Evolutionary conservation across 2,329 filamentous ascomycete species (phyloP).

Genomic region (Cryphonectria naterciae): DNA sequence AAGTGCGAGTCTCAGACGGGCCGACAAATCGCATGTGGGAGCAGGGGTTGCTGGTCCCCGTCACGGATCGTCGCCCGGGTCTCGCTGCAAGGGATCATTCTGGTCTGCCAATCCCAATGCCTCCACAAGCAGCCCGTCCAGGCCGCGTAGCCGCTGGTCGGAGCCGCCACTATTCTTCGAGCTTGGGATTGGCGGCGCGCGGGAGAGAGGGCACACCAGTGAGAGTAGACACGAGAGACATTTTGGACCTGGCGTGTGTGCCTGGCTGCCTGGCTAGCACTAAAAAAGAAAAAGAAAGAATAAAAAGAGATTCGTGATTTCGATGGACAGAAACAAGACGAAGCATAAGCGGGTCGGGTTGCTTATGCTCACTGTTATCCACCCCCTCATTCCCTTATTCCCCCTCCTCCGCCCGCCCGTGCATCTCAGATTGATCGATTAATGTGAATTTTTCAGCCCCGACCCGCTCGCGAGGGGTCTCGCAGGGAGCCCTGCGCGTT

Average conservation of each 20-base stretch:
- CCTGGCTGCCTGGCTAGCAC: background rate
- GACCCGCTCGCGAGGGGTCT: background rate
- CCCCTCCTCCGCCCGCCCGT: background rate
- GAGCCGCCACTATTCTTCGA: background rate
- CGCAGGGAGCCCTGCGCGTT: background rate
- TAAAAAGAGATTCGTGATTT: background rate
- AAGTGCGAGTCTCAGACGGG: background rate
- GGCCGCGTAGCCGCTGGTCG: background rate
- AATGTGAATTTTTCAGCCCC: background rate
- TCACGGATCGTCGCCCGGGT: constrained; percentile 10
- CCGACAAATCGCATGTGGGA: constrained; percentile 3
- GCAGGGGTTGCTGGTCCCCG: background rate
- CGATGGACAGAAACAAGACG: background rate
- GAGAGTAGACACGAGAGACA: background rate
- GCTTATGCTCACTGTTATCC: background rate
- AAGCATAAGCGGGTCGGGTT: background rate
- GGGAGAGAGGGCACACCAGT: background rate
- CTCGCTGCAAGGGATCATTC: constrained; percentile 8
- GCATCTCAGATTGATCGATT: constrained; percentile 1
- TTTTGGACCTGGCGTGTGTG: background rate
- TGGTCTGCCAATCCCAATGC: background rate
- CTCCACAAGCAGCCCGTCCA: background rate
- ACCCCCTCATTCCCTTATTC: background rate
- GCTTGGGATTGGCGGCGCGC: constrained; percentile 7
- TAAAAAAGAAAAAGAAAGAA: background rate